These are phyloP conservation scores for Gastrolobium villosum DNA, from an alignment of 306 rosid genomes.

Conservation along the genomic window DNA sequence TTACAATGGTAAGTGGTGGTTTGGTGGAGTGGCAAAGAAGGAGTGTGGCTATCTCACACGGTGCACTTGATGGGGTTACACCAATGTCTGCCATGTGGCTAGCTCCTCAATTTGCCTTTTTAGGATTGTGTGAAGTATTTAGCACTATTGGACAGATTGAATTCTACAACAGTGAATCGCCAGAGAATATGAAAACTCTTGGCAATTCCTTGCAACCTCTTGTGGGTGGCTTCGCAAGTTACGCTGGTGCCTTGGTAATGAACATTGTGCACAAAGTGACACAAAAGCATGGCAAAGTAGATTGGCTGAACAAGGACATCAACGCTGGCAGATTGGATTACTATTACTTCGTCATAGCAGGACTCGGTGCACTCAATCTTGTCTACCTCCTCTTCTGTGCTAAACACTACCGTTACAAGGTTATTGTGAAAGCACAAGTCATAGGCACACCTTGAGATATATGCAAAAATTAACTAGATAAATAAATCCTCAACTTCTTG, in stretches of 20 bases:
- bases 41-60: background rate
- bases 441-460: conserved; percentile 15
- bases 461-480: background rate
- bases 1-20: background rate
- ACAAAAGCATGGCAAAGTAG: background rate
- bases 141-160: conserved; percentile 49
- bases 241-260: conserved; percentile 9
- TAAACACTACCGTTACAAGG: conserved; percentile 11
- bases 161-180: conserved; percentile 50
- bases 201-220: conserved; percentile 35
- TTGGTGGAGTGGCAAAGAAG: conserved; percentile 9
- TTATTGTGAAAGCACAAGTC: background rate
- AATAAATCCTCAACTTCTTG: too few species aligned
- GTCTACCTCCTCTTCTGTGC: conserved; percentile 3
- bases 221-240: background rate
- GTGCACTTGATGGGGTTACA: background rate
- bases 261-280: conserved; percentile 29
- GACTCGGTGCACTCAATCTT: conserved; percentile 25
- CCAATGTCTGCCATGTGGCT: conserved; percentile 53
- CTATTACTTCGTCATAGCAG: conserved; percentile 48
- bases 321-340: conserved; percentile 44
- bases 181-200: conserved; percentile 51
- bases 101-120: conserved; percentile 37
- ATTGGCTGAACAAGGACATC: conserved; percentile 46
- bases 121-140: conserved; percentile 47